Evolutionary conservation across 192 early-diverging fungal genomes (phyloP).

Genomic region (Piromyces sp.): DNA sequence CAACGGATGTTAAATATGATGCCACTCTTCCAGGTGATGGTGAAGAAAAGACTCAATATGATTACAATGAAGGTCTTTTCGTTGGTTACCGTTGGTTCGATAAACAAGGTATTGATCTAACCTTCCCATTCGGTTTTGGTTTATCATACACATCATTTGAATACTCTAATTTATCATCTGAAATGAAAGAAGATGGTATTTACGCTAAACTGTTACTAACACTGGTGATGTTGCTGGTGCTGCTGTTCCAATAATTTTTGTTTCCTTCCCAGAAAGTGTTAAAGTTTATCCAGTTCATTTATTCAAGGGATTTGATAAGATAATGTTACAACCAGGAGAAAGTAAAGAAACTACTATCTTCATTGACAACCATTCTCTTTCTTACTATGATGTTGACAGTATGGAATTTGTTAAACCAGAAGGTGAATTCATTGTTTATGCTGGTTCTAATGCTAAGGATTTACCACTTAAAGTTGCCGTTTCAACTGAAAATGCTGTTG

Average conservation of each 20-base stretch:
- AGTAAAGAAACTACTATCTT: constrained; percentile 10
- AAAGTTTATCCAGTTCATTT: constrained; percentile 15
- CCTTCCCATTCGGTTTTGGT: constrained; percentile 33
- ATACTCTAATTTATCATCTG: constrained; percentile 14
- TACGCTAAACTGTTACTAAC: neutral
- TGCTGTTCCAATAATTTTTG: no score
- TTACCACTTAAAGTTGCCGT: no score
- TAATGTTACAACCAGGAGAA: constrained; percentile 17
- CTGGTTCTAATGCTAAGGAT: constrained; percentile 34
- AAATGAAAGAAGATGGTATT: neutral
- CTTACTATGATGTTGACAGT: constrained; percentile 16
- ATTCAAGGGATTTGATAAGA: constrained; percentile 32
- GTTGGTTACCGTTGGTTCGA: constrained; percentile 14
- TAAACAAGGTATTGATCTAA: constrained; percentile 17
- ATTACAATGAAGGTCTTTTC: constrained; percentile 25
- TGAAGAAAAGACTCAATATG: neutral
- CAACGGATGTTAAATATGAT: no score
- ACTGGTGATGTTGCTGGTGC: no score
- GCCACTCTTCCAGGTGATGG: no score
- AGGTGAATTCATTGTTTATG: constrained; percentile 24
- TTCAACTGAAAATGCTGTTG: no score
- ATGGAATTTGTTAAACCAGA: constrained; percentile 19
- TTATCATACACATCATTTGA: constrained; percentile 42
- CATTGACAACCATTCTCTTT: neutral
- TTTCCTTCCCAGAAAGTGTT: no score